Evolutionary conservation across 192 early-diverging fungal species (phyloP), one percentile per base, ranked within the genome.

Genomic region (Entophlyctis luteolus): DNA sequence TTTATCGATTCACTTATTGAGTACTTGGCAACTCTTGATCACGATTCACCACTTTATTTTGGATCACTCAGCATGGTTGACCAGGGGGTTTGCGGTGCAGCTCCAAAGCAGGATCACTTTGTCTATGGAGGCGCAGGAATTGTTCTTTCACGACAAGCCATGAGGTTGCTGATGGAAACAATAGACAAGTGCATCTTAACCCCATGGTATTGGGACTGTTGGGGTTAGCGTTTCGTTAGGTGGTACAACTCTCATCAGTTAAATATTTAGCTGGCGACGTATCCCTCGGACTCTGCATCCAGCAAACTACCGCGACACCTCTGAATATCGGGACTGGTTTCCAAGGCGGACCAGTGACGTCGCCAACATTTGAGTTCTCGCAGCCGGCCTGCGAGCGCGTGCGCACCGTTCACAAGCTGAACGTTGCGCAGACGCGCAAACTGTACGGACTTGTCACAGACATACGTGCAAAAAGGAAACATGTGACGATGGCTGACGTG

Each of bases 91-190:
- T 42, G 39, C n/a, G 39, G 39, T 12, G 39, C n/a, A 8, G n/a
- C 39, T 42, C 10, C 8, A 42, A n/a, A 42, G n/a, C 8, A 42
- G 39, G n/a, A 42, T 42, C 8, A 42, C 8, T 42, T 86, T 57
- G 81, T 78, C 16, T 83, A 86, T 54, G 83, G 83, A 4, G 83
- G 83, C 4, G 57, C 74, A 31, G 83, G 83, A 14, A 83, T 85
- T 47, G 68, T 86, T 2, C 14, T 84, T 1, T 82, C 79, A 6
- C 63, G 75, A 23, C 78, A 65, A 16, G 81, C 83, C 16, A 38
- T 84, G 34, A 37, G 68, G 42, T 59, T 47, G 28, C 71, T 84
- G 59, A 34, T 81, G 47, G 37, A 34, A 4, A 60, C n/a, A 12
- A n/a, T 42, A 8, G 39, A 42, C n/a, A 8, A 42, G 8, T 42